phyloP scores from a whole-genome alignment of 75 land plant species.

The Azolla pinnata region DNA sequence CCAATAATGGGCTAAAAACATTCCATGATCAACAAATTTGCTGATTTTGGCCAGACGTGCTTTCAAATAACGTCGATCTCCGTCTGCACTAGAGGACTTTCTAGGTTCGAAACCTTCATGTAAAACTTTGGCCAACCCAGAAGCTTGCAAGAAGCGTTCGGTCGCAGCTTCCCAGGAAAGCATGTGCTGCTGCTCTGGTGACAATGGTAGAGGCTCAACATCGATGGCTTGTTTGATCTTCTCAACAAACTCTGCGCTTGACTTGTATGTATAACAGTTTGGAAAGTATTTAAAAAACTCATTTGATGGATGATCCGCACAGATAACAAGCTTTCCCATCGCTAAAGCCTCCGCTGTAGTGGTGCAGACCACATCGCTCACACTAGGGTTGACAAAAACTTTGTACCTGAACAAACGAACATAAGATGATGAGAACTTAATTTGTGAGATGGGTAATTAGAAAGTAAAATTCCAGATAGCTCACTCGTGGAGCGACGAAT shows the following conservation, averaged over 20 bases:
- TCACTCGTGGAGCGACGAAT: constrained; percentile 63
- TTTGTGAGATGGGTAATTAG: background rate
- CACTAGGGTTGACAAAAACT: constrained; percentile 81
- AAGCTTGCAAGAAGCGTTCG: constrained; percentile 46
- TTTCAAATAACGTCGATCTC: background rate
- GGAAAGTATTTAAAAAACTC: constrained; percentile 83
- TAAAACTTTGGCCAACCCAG: constrained; percentile 28
- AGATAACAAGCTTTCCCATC: constrained; percentile 84
- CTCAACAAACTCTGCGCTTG: constrained; percentile 43
- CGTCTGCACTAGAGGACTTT: background rate
- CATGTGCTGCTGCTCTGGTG: constrained; percentile 38
- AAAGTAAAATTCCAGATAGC: background rate
- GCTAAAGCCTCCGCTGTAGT: constrained; percentile 89
- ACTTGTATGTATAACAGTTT: constrained; percentile 47
- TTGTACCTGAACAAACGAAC: constrained; percentile 44
- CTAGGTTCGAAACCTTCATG: background rate
- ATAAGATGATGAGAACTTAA: background rate
- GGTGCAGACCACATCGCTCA: constrained; percentile 83
- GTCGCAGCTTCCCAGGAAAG: constrained; percentile 91
- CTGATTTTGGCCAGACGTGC: constrained; percentile 21
- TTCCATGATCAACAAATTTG: constrained; percentile 43
- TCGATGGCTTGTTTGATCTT: constrained; percentile 37
- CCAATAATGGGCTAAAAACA: constrained; percentile 46
- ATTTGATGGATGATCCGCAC: constrained; percentile 82
- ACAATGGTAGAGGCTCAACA: constrained; percentile 45